These are phyloP conservation scores for Mycosarcoma mackinlayi DNA, from an alignment of 1,284 basidiomycete species.

Conservation along the genomic window DNA sequence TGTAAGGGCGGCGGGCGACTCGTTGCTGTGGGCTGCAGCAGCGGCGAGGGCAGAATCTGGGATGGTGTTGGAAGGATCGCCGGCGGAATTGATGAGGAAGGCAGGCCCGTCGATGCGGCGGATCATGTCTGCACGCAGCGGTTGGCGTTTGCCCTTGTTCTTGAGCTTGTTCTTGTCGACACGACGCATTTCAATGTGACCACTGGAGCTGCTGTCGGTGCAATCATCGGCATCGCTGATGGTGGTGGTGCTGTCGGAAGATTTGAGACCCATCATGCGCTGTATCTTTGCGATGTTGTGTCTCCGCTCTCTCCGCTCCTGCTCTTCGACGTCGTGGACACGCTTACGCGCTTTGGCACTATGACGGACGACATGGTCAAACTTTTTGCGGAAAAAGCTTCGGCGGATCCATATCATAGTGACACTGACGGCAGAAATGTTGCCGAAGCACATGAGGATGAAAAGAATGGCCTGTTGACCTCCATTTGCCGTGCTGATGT, in stretches of 20 bases:
- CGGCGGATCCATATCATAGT: conserved; percentile 66
- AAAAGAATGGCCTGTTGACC: conserved; percentile 80
- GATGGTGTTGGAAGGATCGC: conserved; percentile 42
- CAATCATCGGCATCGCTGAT: conserved; percentile 39
- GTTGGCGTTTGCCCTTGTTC: conserved; percentile 47
- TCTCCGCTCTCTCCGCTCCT: conserved; percentile 50
- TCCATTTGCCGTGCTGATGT: conserved; percentile 78
- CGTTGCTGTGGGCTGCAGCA: neutral
- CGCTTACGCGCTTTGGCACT: conserved; percentile 56
- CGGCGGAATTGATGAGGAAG: conserved; percentile 64
- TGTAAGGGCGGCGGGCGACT: conserved; percentile 3
- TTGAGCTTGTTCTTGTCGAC: conserved; percentile 41
- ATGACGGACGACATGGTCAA: conserved; percentile 52
- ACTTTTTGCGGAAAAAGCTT: conserved; percentile 61
- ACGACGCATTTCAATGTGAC: conserved; percentile 32
- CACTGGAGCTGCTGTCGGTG: conserved; percentile 49
- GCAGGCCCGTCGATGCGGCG: conserved; percentile 65
- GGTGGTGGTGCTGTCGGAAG: conserved; percentile 39
- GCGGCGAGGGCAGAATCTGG: conserved; percentile 26
- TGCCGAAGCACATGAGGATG: conserved; percentile 66
- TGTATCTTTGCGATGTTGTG: conserved; percentile 53
- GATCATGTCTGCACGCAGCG: conserved; percentile 66
- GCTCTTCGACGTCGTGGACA: conserved; percentile 65
- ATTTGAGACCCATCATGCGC: conserved; percentile 55
- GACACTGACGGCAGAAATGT: conserved; percentile 64